Conservation (phyloP, 1,139 yeast genomes). For the Saccharomyces hybrid region DNA sequence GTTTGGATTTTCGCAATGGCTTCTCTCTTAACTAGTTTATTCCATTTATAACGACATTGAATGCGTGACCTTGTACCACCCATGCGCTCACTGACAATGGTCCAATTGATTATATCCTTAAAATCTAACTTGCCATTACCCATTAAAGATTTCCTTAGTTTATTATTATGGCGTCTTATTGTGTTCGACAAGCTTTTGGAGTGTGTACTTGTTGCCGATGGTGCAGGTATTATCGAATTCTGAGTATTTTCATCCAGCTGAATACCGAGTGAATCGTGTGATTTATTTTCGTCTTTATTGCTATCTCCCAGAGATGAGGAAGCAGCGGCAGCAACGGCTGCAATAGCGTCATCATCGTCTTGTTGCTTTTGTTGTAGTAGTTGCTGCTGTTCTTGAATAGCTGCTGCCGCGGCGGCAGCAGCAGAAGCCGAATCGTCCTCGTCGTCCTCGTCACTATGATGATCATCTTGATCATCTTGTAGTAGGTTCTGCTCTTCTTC, state of each 20-base stretch:
- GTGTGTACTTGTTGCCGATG: not conserved
- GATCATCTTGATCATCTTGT: too few species aligned
- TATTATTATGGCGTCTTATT: not conserved
- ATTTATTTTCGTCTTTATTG: conserved; percentile 6
- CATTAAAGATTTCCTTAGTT: not conserved
- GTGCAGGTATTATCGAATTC: not conserved
- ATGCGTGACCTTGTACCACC: conserved; percentile 82
- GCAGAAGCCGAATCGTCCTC: too few species aligned
- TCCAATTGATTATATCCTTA: conserved; percentile 66
- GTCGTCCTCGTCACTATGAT: too few species aligned
- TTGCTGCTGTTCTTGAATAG: not conserved
- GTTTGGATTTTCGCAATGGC: conserved; percentile 44
- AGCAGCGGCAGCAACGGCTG: not conserved
- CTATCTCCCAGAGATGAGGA: not conserved
- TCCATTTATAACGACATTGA: conserved; percentile 94
- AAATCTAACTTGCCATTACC: conserved; percentile 14
- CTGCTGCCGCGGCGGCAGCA: not conserved
- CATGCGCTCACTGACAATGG: conserved; percentile 81
- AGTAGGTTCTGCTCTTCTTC: too few species aligned
- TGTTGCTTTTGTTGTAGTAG: conserved; percentile 1
- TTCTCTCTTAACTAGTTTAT: conserved; percentile 60
- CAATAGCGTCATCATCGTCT: conserved; percentile 5
- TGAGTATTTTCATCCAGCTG: not conserved
- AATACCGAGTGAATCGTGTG: not conserved
- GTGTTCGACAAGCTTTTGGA: not conserved